phyloP scores from a whole-genome alignment of 306 rosid species.

The Purshia tridentata region DNA sequence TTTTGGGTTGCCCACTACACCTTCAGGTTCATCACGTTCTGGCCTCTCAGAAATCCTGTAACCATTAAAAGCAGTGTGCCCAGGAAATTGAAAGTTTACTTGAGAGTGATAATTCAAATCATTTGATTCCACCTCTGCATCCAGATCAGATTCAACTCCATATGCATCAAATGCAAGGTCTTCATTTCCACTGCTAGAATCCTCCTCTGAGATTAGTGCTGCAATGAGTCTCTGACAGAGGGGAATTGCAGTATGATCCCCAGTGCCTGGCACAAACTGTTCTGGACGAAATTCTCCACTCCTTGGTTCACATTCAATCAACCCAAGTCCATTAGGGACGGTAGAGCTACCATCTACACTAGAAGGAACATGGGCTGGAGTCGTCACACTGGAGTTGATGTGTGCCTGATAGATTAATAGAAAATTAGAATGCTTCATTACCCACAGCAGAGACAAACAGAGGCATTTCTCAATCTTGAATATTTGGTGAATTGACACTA shows the following conservation, averaged over 20 bases:
- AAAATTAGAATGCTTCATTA: conserved; percentile 15
- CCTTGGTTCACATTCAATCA: conserved; percentile 33
- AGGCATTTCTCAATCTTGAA: conserved; percentile 1
- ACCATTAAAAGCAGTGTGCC: conserved; percentile 65
- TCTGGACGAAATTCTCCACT: conserved; percentile 40
- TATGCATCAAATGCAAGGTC: conserved; percentile 53
- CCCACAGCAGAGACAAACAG: conserved; percentile 11
- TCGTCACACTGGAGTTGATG: conserved; percentile 45
- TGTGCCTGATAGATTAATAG: conserved; percentile 52
- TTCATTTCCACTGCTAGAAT: conserved; percentile 58
- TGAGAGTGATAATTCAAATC: conserved; percentile 46
- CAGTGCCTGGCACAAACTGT: conserved; percentile 46
- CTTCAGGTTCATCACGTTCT: conserved; percentile 55
- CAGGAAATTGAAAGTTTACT: conserved; percentile 55
- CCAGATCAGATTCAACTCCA: conserved; percentile 59
- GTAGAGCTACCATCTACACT: conserved; percentile 45
- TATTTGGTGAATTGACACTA: background rate
- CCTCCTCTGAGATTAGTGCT: conserved; percentile 86
- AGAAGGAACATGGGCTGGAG: conserved; percentile 43
- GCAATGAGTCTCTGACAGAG: conserved; percentile 88
- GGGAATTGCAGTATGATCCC: conserved; percentile 61
- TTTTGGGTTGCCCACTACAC: conserved; percentile 40
- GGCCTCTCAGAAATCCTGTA: conserved; percentile 45
- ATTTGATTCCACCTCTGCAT: conserved; percentile 60
- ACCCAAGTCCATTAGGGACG: conserved; percentile 52